Base-by-base conservation (phyloP, 1,284 basidiomycete genomes). In the Somion occarium region DNA sequence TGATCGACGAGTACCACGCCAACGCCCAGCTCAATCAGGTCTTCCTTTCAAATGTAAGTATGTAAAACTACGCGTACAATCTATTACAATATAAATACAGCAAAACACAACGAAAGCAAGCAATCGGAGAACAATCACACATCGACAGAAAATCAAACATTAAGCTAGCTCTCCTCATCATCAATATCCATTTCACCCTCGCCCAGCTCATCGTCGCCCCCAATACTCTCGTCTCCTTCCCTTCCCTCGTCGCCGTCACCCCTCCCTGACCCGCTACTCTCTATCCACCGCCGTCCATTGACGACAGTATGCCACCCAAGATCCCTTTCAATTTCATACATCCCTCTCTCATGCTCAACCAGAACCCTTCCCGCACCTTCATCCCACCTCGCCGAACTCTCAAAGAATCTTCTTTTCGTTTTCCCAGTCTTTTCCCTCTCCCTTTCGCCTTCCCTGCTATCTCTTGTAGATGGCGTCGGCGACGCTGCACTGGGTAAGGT, bases 391-490 rank as follows among this genome's bases (percentile, higher is more conserved):
- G 71, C 69, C 3, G 58, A 57, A 45, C 75, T 80, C 57, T 79
- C 75, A 69, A 87, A 87, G 65, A 86, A 87, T 48, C 74, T 69
- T 51, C 83, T 63, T 49, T 71, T 75, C 24, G 64, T 55, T 19
- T 48, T 48, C 51, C 46, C 46, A 47, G 46, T 38, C 30, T n/a
- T n/a, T n/a, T n/a, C 49, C 53, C 23, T 44, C 43, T 44, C 5
- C 43, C n/a, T n/a, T n/a, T n/a, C n/a, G n/a, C n/a, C n/a, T n/a
- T n/a, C n/a, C n/a, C n/a, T n/a, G n/a, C n/a, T n/a, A n/a, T n/a
- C n/a, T n/a, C 30, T 34, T 34, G 7, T 34, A 7, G 30, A 15
- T 15, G 30, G 30, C 7, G 30, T 15, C 30, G n/a, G n/a, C 30
- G 30, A 34, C 7, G 30, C 30, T 34, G 30, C 30, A 34, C 15